Evolutionary conservation across 257 asterid species (phyloP), one percentile per base, ranked within the genome.

Genomic region (Solanum chilense): DNA sequence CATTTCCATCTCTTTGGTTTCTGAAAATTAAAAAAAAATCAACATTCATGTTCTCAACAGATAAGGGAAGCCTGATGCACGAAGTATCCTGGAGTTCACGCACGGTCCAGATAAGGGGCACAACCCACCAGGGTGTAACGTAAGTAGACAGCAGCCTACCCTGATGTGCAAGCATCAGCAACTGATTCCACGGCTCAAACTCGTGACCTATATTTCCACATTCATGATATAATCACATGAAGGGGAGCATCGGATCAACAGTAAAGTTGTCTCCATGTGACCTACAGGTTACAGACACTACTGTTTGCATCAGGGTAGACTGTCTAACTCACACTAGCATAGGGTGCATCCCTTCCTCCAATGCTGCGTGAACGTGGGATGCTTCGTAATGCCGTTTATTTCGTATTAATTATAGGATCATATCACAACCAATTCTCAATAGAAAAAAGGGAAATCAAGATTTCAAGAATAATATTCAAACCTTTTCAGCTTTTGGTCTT

Each of bases 401-500:
- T 75, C 12, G 6, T 39, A 15, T 20, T 41, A 37, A 9, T 20
- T 41, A 37, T 23, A 39, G 14, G n/a, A 75, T 75, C 84, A 9
- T 23, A 12, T 12, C 15, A 42, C 15, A 42, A 42, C 21, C 58
- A 76, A 8, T 42, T 41, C 60, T 41, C 23, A 76, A 12, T 31
- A 62, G 4, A 83, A 66, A 29, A 87, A 69, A 52, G 4, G 83
- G 89, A 49, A 39, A 82, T n/a, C 77, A 47, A 68, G 86, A 76
- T 37, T 39, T 74, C 2, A 74, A 37, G 82, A 74, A 12, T 85
- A 52, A 56, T 5, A 64, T 74, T 25, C 77, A 85, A 81, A 96
- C 98, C 98, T 92, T 92, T 75, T 91, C 91, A 12, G 91, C 82
- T 89, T 92, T 95, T 44, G 93, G 90, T 88, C 92, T 95, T 12